Percentiles rank a stretch among this genome's conserved stretches.
Conservation (phyloP, 495 filamentous ascomycete genomes). For the Daldinia bambusicola region DNA sequence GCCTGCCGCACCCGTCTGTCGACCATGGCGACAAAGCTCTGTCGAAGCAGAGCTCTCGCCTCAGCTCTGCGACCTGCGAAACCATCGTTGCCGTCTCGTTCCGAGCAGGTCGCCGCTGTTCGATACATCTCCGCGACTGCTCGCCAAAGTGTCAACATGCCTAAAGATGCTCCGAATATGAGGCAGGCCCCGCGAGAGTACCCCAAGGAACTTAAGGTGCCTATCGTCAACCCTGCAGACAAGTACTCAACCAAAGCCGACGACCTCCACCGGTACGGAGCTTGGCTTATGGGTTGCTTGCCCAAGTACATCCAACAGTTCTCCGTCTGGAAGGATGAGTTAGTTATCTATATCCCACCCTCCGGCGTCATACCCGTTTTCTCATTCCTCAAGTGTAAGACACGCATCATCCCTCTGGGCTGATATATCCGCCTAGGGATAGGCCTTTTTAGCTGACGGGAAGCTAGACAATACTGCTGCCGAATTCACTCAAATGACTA, state of each 20-base stretch:
- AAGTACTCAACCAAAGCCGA: conserved; percentile 88
- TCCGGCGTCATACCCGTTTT: conserved; percentile 89
- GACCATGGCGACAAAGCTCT: conserved; percentile 74
- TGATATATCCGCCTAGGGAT: background rate
- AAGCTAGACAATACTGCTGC: conserved; percentile 84
- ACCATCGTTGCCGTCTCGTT: conserved; percentile 46
- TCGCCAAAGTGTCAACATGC: conserved; percentile 61
- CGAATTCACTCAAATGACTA: conserved; percentile 92
- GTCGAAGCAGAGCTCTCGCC: conserved; percentile 69
- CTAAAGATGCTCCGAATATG: conserved; percentile 74
- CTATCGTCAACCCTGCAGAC: conserved; percentile 90
- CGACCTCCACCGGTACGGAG: conserved; percentile 88
- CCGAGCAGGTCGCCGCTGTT: conserved; percentile 42
- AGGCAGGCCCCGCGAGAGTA: conserved; percentile 67
- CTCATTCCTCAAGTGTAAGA: conserved; percentile 86
- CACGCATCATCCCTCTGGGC: conserved; percentile 3
- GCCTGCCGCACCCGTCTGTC: conserved; percentile 50
- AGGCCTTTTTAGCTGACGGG: conserved; percentile 14
- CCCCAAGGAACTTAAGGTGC: conserved; percentile 70
- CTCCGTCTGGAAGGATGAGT: conserved; percentile 99
- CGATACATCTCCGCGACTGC: conserved; percentile 68
- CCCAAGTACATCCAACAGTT: conserved; percentile 99
- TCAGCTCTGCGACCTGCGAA: conserved; percentile 67
- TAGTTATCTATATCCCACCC: conserved; percentile 91
- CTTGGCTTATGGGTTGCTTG: conserved; percentile 95